Evolutionary conservation across 352 stramenopile species (phyloP).

Genomic region (Phytopythium oedochilum): DNA sequence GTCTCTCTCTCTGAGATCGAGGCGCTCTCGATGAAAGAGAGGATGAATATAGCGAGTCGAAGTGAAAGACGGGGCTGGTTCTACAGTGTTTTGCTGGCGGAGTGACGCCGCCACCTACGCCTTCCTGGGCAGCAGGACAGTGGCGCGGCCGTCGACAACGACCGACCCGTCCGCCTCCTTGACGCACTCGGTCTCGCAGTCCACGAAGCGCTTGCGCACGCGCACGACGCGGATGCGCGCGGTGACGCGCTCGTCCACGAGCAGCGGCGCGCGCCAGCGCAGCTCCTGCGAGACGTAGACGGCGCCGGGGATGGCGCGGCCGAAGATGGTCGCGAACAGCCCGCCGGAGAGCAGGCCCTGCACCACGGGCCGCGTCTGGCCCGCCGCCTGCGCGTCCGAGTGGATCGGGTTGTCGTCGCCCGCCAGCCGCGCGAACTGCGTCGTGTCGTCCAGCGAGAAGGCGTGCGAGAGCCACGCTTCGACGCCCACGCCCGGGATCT

Average conservation of each 20-base stretch:
- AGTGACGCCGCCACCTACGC: too few relatives aligned
- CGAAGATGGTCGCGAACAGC: constrained; percentile 84
- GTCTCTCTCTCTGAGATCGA: too few relatives aligned
- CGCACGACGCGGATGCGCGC: constrained; percentile 57
- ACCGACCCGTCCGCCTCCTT: constrained; percentile 41
- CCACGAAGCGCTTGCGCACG: constrained; percentile 63
- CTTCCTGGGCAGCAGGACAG: constrained; percentile 45
- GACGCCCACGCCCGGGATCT: constrained; percentile 45
- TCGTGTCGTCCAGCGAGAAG: constrained; percentile 60
- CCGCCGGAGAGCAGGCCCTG: constrained; percentile 77
- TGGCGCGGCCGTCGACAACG: constrained; percentile 62
- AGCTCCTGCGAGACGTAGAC: constrained; percentile 76
- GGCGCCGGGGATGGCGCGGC: constrained; percentile 55
- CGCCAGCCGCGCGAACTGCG: constrained; percentile 53
- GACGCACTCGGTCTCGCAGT: constrained; percentile 65
- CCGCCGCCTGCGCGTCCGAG: constrained; percentile 40
- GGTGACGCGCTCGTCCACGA: constrained; percentile 52
- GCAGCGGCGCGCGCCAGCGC: constrained; percentile 56
- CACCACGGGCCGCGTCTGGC: constrained; percentile 43
- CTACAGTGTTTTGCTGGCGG: too few relatives aligned
- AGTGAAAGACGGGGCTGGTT: neutral
- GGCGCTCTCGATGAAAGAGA: neutral
- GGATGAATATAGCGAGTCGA: constrained; percentile 4
- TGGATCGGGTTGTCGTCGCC: constrained; percentile 81
- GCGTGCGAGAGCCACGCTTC: constrained; percentile 50